Evolutionary conservation across 352 stramenopile genomes (phyloP), one percentile per base, ranked within the genome.

Genomic region (Blastocystis sp.): DNA sequence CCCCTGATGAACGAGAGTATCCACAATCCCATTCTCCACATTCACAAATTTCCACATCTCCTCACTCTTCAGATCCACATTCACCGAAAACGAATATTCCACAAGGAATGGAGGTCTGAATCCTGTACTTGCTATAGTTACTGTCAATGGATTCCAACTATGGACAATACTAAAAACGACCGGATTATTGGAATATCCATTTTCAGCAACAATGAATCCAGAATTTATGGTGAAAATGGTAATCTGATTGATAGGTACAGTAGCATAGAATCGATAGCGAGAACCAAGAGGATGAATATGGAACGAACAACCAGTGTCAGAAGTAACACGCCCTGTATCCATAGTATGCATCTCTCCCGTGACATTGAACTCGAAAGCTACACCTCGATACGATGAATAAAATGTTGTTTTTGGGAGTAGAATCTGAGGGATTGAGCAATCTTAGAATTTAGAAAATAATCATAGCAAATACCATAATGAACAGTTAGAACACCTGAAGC

Each of bases 391-490:
- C 0, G 9, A 2, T 14, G 71, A 65, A 49, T 83, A 83, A 35
- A 83, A 42, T 0, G 46, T 49, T 1, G 11, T 43, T 16, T 27
- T 21, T 11, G 14, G 16, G 11, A 65, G 71, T 21, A 21, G 11
- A 61, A 83, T 63, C 6, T 5, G 14, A 11, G 71, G 71, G n/a
- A 19, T 37, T 2, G 49, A 66, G 35, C 71, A 83, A 43, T 83
- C 71, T 63, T 27, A n/a, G 11, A 21, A 29, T 83, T 46, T 3
- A 61, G 3, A 32, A 5, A 11, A 3, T 37, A 0, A 24, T 1
- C 6, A 43, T 49, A 7, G 27, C 11, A 14, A 14, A 32, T 52
- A 83, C 71, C 71, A 11, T 65, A 32, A 51, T 32, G 7, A 4
- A 83, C 5, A 21, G n/a, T 21, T 2, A 83, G n/a, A 19, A 49